Base-by-base conservation (phyloP, 2,329 filamentous ascomycete genomes). In the Nannizziopsis barbatae region DNA sequence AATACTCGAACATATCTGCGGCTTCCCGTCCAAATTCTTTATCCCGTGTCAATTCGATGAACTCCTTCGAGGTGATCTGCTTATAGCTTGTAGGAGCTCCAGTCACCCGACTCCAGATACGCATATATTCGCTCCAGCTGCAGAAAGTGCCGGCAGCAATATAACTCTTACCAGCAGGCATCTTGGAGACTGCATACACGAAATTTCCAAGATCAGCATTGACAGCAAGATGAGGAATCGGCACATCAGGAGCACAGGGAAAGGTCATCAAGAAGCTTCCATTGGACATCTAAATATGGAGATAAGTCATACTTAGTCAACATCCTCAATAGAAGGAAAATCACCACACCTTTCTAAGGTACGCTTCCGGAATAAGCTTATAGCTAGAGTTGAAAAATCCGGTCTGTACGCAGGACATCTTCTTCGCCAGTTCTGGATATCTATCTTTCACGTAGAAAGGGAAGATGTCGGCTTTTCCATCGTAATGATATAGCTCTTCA, bases 381-480 rank as follows among this genome's bases (percentile, higher is more conserved):
- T 73, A 72, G 53, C 73, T 75, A 0, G 65, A 71, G 37, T 58
- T 72, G 47, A 75, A 75, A 54, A 57, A 75, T 0, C 73, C 73
- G 0, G 71, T 75, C 7, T 75, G 71, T 17, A 75, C 68, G 57
- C 68, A 74, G 5, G 53, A 55, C 66, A 72, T 73, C 60, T 76
- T 77, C 45, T 58, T 60, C 5, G 70, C 71, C 30, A 77, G 57
- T 3, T 54, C 56, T 0, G 71, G 70, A 52, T 75, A 65, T 3
- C 57, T 68, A 2, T 64, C 63, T 7, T 61, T 52, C 2, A 74
- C 46, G 31, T 50, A 75, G 10, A 59, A 45, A 0, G 71, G 72
- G 22, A 74, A 74, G 12, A 74, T 58, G 39, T 74, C 72, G 1
- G 74, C 75, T 59, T 78, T 77, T 6, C 67, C 57, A 56, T 77